Evolutionary conservation across 768 basidiomycete genomes (phyloP), one percentile per base, ranked within the genome.

Genomic region (Nidularia pulvinata): DNA sequence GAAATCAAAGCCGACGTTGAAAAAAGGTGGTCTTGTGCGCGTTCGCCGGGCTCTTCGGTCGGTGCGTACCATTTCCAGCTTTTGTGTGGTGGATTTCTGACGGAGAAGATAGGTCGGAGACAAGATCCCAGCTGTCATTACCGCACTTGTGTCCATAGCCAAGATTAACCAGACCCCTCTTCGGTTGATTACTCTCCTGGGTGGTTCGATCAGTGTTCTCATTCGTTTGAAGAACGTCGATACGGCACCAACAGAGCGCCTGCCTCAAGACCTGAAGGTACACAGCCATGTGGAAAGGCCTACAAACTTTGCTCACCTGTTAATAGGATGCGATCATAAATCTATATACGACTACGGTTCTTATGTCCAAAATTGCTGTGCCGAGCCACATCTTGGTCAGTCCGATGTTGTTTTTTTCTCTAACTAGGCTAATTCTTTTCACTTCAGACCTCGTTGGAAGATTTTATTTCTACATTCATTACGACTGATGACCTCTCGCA

Each of bases 191-290:
- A 73, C 86, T 1, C 71, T 98, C 2, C 65, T 95, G 4, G 85
- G 92, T 1, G 78, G 85, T 6, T 77, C 85, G 1, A 66, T 93
- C 48, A 86, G 87, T 57, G 93, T 95, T 11, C 72, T 83, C 6
- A 72, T 89, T 25, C 82, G 86, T 16, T 71, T 95, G 32, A 89
- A 87, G 68, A 65, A 79, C 60, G 67, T 77, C n/a, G 69, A 74
- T 48, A 75, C 78, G 30, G 68, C 73, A 19, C 70, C 72, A 22
- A 64, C 70, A 47, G 78, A 63, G 44, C 73, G 71, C 30, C 66
- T 84, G 48, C 69, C 78, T 45, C 70, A 68, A 49, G 75, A 77
- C 19, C 60, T 75, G 54, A 84, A 84, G 74, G 82, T 79, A 57
- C 44, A 53, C 30, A 13, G 32, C 11, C n/a, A 10, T n/a, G 11